phyloP scores from a whole-genome alignment of 1,139 yeast genomes.

The Kodamaea fungicola region DNA sequence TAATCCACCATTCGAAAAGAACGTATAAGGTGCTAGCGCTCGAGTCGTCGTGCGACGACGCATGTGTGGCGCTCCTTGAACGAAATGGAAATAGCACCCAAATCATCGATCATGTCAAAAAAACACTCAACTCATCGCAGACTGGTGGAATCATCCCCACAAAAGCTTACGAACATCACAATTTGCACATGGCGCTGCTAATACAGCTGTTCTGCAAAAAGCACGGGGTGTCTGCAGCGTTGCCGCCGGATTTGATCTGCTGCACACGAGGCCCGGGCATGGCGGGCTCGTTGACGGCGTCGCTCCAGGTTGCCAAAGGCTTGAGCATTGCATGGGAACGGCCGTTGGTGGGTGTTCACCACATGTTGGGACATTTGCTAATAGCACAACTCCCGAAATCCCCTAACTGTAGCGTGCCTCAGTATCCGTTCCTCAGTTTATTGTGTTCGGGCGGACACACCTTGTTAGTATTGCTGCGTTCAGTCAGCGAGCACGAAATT shows the following conservation, averaged over 20 bases:
- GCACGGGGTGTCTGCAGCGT: conserved; percentile 19
- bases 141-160: conserved; percentile 90
- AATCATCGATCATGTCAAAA: conserved; percentile 58
- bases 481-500: conserved; percentile 64
- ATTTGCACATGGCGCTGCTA: conserved; percentile 45
- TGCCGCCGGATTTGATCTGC: conserved; percentile 72
- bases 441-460: conserved; percentile 96
- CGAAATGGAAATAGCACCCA: conserved; percentile 42
- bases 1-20: not conserved
- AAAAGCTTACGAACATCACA: conserved; percentile 80
- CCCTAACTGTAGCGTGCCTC: conserved; percentile 40
- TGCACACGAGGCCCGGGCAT: conserved; percentile 98
- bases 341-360: conserved; percentile 89
- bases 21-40: conserved; percentile 72
- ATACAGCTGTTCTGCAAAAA: conserved; percentile 24
- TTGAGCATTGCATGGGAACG: conserved; percentile 66
- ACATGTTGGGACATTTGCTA: conserved; percentile 89
- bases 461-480: conserved; percentile 67
- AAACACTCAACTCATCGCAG: conserved; percentile 61
- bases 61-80: conserved; percentile 78
- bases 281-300: conserved; percentile 83
- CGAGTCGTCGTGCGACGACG: conserved; percentile 94
- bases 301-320: conserved; percentile 84
- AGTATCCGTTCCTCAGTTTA: conserved; percentile 76
- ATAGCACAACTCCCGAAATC: conserved; percentile 54